Evolutionary conservation across 345 rosid species (phyloP).

Genomic region (Acer campestre): DNA sequence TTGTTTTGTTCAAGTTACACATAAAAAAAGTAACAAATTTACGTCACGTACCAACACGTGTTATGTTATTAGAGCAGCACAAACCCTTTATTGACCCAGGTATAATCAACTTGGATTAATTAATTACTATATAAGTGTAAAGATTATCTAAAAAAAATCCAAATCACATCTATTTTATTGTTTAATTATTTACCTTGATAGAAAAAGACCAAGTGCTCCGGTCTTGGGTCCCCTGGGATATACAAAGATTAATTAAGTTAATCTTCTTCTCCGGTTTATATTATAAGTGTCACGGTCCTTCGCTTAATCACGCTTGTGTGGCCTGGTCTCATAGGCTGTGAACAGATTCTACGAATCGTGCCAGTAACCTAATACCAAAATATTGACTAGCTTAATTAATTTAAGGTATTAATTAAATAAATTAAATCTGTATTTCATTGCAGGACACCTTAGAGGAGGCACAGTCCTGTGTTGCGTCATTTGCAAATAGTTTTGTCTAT

Average conservation of each 20-base stretch:
- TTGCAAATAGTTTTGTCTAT: not conserved
- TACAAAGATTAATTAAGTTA: constrained; percentile 13
- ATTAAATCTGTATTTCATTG: not conserved
- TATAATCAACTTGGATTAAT: not conserved
- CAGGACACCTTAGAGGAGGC: constrained; percentile 11
- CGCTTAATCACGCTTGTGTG: not conserved
- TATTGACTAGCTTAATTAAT: not conserved
- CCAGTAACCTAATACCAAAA: constrained; percentile 5
- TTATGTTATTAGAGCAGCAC: not conserved
- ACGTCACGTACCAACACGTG: not conserved
- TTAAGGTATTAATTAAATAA: too few species aligned
- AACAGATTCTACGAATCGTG: constrained; percentile 18
- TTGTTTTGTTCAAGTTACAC: not conserved
- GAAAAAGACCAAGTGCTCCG: constrained; percentile 8
- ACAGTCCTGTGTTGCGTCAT: constrained; percentile 8
- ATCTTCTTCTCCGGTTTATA: not conserved
- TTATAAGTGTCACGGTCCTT: not conserved
- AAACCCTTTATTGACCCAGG: not conserved
- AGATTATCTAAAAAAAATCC: not conserved
- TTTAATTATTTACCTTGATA: not conserved
- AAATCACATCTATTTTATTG: constrained; percentile 4
- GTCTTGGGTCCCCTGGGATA: not conserved
- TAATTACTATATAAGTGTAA: not conserved
- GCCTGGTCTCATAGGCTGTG: not conserved
- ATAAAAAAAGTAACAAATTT: not conserved